Evolutionary conservation across 2,329 filamentous ascomycete genomes (phyloP).

Genomic region (Phyllosticta ampelicida): DNA sequence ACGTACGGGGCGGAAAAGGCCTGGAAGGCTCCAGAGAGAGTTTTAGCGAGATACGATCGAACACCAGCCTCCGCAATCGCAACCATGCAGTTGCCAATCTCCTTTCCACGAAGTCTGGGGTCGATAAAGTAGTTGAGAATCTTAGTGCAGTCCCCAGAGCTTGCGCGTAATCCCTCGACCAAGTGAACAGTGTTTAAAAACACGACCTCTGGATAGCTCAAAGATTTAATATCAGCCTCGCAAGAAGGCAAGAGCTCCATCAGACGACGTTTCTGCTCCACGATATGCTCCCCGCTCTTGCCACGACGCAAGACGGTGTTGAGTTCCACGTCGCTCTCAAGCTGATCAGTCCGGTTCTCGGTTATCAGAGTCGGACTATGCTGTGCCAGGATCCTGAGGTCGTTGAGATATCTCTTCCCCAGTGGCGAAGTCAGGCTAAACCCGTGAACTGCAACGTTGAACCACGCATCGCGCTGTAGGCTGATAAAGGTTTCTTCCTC

Average conservation of each 20-base stretch:
- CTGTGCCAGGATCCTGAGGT: slow-evolving; percentile 73
- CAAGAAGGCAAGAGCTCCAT: slow-evolving; percentile 62
- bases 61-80: slow-evolving; percentile 59
- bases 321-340: slow-evolving; percentile 93
- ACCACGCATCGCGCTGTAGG: slow-evolving; percentile 86
- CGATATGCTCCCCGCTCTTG: slow-evolving; percentile 65
- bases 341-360: slow-evolving; percentile 76
- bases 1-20: slow-evolving; percentile 84
- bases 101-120: slow-evolving; percentile 58
- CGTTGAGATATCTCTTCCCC: slow-evolving; percentile 60
- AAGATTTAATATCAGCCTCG: slow-evolving; percentile 63
- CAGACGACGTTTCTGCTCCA: slow-evolving; percentile 71
- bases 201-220: slow-evolving; percentile 84
- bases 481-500: slow-evolving; percentile 45
- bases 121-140: slow-evolving; percentile 91
- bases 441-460: slow-evolving; percentile 92
- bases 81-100: slow-evolving; percentile 52
- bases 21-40: slow-evolving; percentile 57
- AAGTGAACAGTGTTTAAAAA: slow-evolving; percentile 87
- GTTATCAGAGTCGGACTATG: slow-evolving; percentile 81
- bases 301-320: slow-evolving; percentile 87
- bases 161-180: slow-evolving; percentile 78
- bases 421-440: slow-evolving; percentile 67
- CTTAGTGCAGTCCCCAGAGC: slow-evolving; percentile 80
- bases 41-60: slow-evolving; percentile 67